Evolutionary conservation across 768 basidiomycete genomes (phyloP).

Genomic region (Suillus variegatus): DNA sequence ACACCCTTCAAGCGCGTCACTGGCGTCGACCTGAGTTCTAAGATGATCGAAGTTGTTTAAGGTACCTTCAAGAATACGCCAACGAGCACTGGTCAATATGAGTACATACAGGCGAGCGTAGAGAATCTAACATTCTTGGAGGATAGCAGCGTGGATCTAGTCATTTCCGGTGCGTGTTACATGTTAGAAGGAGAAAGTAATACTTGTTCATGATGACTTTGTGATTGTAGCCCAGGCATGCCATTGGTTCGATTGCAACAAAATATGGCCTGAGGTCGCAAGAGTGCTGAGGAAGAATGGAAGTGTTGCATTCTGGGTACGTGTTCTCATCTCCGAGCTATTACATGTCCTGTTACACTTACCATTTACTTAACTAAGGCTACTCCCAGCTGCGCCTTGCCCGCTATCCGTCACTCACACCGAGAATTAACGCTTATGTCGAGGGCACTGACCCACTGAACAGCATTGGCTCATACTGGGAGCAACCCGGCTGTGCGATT

Average conservation of each 20-base stretch:
- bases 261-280: slow-evolving; percentile 68
- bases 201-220: too few relatives aligned
- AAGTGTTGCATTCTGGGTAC: slow-evolving; percentile 74
- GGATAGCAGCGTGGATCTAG: too few relatives aligned
- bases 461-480: slow-evolving; percentile 70
- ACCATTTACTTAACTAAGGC: slow-evolving; percentile 30
- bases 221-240: too few relatives aligned
- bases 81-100: too few relatives aligned
- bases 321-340: slow-evolving; percentile 16
- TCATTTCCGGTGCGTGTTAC: too few relatives aligned
- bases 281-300: slow-evolving; percentile 63
- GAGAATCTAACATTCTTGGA: too few relatives aligned
- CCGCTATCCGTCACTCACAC: slow-evolving; percentile 53
- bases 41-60: too few relatives aligned
- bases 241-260: slow-evolving; percentile 81
- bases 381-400: slow-evolving; percentile 76
- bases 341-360: background rate
- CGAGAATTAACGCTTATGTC: slow-evolving; percentile 61
- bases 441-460: slow-evolving; percentile 52
- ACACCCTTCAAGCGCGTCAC: too few relatives aligned
- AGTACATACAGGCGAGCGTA: too few relatives aligned
- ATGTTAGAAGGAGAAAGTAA: too few relatives aligned
- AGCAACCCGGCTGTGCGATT: slow-evolving; percentile 74
- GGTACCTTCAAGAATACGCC: too few relatives aligned
- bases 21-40: too few relatives aligned